Evolutionary conservation across 495 filamentous ascomycete genomes (phyloP).

Genomic region (Aspergillus kassunensis): DNA sequence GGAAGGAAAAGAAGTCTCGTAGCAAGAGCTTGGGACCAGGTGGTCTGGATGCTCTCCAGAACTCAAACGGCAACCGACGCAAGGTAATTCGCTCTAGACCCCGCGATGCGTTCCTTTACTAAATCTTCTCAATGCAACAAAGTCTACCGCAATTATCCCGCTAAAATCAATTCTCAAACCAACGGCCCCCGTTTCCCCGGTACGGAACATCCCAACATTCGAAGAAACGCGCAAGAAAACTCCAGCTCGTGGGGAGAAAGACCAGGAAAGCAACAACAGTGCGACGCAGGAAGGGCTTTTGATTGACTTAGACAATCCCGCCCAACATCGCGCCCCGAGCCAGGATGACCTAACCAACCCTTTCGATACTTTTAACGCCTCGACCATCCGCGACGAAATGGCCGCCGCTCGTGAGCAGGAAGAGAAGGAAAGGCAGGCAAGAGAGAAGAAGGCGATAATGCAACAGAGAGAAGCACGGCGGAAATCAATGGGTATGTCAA

Average conservation of each 20-base stretch:
- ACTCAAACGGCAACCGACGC: constrained; percentile 73
- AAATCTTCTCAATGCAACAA: constrained; percentile 3
- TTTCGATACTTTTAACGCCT: constrained; percentile 54
- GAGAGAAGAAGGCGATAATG: constrained; percentile 64
- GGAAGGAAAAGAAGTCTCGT: constrained; percentile 68
- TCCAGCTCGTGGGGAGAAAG: constrained; percentile 28
- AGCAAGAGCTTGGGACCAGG: constrained; percentile 96
- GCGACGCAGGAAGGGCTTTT: constrained; percentile 34
- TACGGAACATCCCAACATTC: constrained; percentile 54
- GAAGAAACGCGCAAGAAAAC: constrained; percentile 42
- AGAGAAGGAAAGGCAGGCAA: constrained; percentile 60
- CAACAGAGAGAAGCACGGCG: constrained; percentile 78
- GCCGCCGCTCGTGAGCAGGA: constrained; percentile 69
- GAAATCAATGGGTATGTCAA: constrained; percentile 67
- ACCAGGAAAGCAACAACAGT: constrained; percentile 19
- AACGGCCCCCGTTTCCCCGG: constrained; percentile 64
- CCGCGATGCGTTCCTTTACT: not conserved
- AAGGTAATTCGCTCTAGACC: constrained; percentile 52
- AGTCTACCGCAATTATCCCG: constrained; percentile 54
- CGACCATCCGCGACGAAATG: constrained; percentile 61
- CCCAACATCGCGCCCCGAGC: constrained; percentile 25
- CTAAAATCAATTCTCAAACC: constrained; percentile 84
- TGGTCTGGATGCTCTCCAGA: constrained; percentile 75
- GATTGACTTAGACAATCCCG: constrained; percentile 47
- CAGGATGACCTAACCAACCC: constrained; percentile 50